Evolutionary conservation across 495 filamentous ascomycete genomes (phyloP), one percentile per base, ranked within the genome.

Genomic region (Durotheca rogersii): DNA sequence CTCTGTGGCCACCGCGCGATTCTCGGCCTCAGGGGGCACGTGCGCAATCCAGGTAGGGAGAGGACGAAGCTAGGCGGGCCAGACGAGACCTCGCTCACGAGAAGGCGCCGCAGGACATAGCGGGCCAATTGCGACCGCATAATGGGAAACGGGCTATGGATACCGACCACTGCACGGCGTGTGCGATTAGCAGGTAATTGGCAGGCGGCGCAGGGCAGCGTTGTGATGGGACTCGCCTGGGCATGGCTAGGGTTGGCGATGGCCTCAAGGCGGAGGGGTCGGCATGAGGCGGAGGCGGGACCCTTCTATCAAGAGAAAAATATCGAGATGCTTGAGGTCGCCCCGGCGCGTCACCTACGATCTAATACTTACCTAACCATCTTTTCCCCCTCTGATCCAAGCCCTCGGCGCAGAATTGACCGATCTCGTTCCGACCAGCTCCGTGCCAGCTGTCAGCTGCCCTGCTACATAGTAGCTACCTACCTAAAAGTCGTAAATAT

Each of bases 101-200:
- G 66, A 58, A 59, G 55, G 59, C 64, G 64, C 59, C 60, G 61
- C 58, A 62, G 60, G 57, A 55, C 64, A 69, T 69, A 60, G 60
- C 66, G 66, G 58, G 66, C 51, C 56, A 95, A 79, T 62, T 89
- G 86, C 67, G 89, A 90, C 62, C 85, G 87, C 90, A 94, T 94
- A 52, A 67, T 60, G 68, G 61, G 55, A 52, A 64, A 45, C 45
- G 51, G 41, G 51, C 53, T 66, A 67, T 49, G 47, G 55, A 43
- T 43, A 39, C 18, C 31, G 35, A 37, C 46, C 62, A 51, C 61
- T 64, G 51, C 47, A 46, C 48, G 17, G 20, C 9, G n/a, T n/a
- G n/a, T 27, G 9, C 33, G 17, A 39, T 66, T 60, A 66, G 56
- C 37, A 32, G 52, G 17, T 32, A 29, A 44, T 44, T 46, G 37